Evolutionary conservation across 2,329 filamentous ascomycete species (phyloP), one percentile per base, ranked within the genome.

Genomic region (Rhynchosporium graminicola): DNA sequence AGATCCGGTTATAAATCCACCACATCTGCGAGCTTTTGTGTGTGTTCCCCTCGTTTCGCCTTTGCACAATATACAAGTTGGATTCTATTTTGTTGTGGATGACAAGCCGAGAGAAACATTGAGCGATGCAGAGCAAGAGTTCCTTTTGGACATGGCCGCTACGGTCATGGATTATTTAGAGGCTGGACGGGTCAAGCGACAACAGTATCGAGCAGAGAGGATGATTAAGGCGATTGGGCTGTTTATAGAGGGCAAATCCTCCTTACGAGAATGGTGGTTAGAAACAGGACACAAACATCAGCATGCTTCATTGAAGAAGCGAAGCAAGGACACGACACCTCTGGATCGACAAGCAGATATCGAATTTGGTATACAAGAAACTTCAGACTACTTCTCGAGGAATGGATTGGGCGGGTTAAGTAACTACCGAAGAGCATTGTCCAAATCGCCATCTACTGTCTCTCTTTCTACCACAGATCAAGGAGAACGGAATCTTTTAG

Each of bases 121-220:
- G 20, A 75, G 75, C 10, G 69, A 76, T 0, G 77, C 77, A 8
- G 80, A 85, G 56, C 65, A 81, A 1, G 76, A 79, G 28, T 86
- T 84, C 55, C 75, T 89, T 71, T 78, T 81, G 48, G 84, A 85
- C 46, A 78, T 88, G 74, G 77, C 81, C 0, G 75, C 76, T 20
- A 81, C 84, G 3, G 78, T 86, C 4, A 85, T 86, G 76, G 80
- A 85, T 43, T 86, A 88, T 62, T 72, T 90, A 8, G 84, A 86
- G 74, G 82, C 78, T 77, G 82, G 77, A 50, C 78, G 80, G 65
- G 79, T 77, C 64, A 80, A 75, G 59, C 82, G 78, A 60, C 83
- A 80, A 67, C 82, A 80, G 67, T 80, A 77, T 68, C 80, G 78
- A 67, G 82, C 77, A 46, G 83, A 79, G 65, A 80, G 78, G 68